A percentile compares a stretch with the other conserved stretches of the same genome.
These are phyloP conservation scores for Plenodomus biglobosus DNA, from an alignment of 2,329 filamentous ascomycete genomes.

Conservation along the genomic window DNA sequence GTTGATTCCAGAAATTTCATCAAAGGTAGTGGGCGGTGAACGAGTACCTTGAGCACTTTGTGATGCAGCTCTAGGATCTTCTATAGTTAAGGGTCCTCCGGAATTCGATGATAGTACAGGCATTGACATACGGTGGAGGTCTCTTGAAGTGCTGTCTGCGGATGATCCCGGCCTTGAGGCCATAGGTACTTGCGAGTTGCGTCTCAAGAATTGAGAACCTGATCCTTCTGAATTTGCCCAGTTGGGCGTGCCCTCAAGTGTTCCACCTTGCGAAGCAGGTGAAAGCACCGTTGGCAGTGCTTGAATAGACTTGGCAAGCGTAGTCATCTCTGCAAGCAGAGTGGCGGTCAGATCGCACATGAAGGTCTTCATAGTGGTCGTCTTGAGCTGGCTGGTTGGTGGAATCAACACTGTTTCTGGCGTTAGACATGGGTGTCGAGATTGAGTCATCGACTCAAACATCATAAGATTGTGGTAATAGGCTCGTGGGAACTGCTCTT, in stretches of 20 bases:
- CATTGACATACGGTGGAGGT: conserved; percentile 77
- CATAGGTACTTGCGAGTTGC: conserved; percentile 40
- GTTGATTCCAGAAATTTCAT: conserved; percentile 43
- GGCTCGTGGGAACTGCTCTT: conserved; percentile 72
- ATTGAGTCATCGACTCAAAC: conserved; percentile 65
- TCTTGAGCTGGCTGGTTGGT: conserved; percentile 65
- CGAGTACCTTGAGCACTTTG: conserved; percentile 30
- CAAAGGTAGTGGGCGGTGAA: conserved; percentile 54
- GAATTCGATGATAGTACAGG: conserved; percentile 58
- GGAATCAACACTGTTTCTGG: conserved; percentile 74
- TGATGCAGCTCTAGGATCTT: conserved; percentile 32
- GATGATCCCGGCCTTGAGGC: conserved; percentile 42
- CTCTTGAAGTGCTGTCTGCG: conserved; percentile 55
- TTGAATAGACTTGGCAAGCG: conserved; percentile 52
- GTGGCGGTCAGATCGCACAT: conserved; percentile 50
- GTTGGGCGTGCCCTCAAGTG: conserved; percentile 27
- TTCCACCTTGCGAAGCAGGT: conserved; percentile 35
- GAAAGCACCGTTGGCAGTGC: conserved; percentile 66
- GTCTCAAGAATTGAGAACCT: conserved; percentile 24
- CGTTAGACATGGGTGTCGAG: conserved; percentile 48
- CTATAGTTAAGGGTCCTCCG: conserved; percentile 23
- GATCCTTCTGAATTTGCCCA: conserved; percentile 34
- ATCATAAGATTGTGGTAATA: conserved; percentile 77
- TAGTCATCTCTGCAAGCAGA: conserved; percentile 52
- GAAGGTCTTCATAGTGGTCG: conserved; percentile 63